phyloP scores from a whole-genome alignment of 176 grass and related monocot species.

The Cenchrus purpureus region DNA sequence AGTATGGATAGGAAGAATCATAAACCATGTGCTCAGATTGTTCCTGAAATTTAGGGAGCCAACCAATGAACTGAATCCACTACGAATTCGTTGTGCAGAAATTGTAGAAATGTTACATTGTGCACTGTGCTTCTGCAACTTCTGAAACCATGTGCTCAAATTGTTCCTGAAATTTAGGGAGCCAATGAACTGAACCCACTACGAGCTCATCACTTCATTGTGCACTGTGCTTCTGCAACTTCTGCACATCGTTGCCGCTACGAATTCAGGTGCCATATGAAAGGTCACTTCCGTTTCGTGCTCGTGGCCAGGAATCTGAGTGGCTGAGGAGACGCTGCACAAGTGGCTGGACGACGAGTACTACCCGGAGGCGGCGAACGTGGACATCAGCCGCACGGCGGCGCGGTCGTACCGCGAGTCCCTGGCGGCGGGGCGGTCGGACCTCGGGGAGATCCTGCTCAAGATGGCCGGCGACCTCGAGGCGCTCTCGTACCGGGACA shows the following conservation, averaged over 20 bases:
- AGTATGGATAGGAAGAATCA: neutral
- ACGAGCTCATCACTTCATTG: neutral
- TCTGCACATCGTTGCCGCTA: neutral
- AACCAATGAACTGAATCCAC: neutral
- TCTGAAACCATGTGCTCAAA: too few species aligned
- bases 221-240: neutral
- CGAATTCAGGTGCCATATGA: neutral
- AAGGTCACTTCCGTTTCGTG: neutral
- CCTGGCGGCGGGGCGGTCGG: constrained; percentile 57
- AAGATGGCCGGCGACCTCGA: constrained; percentile 76
- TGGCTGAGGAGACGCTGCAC: constrained; percentile 83
- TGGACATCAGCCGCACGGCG: constrained; percentile 79
- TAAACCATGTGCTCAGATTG: neutral
- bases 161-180: neutral
- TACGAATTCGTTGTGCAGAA: too few species aligned
- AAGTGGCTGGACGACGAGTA: constrained; percentile 89
- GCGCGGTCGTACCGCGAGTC: constrained; percentile 70
- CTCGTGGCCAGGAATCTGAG: constrained; percentile 67
- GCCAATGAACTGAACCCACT: neutral
- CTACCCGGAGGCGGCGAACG: constrained; percentile 80
- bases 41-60: neutral
- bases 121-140: neutral
- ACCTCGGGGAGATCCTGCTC: constrained; percentile 82
- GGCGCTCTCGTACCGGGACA: constrained; percentile 70
- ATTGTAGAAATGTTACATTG: too few species aligned